Evolutionary conservation across 495 filamentous ascomycete genomes (phyloP).

Genomic region (Podospora australis): DNA sequence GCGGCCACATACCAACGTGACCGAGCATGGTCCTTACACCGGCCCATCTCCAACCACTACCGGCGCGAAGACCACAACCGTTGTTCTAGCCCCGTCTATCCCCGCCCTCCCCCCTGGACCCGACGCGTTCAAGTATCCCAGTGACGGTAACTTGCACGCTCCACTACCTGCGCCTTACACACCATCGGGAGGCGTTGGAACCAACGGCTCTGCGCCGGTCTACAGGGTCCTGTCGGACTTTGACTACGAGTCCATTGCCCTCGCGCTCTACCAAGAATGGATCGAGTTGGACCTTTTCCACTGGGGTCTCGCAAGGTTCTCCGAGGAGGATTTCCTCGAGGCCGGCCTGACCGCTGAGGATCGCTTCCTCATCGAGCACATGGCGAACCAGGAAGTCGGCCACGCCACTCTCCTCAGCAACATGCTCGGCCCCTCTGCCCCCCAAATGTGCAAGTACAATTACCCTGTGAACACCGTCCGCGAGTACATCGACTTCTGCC

Average conservation of each 20-base stretch:
- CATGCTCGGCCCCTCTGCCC: conserved; percentile 70
- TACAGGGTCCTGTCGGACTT: conserved; percentile 69
- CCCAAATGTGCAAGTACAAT: conserved; percentile 71
- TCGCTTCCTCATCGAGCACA: conserved; percentile 67
- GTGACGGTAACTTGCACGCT: conserved; percentile 59
- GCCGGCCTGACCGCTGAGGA: conserved; percentile 64
- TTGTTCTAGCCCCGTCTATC: conserved; percentile 45
- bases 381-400: conserved; percentile 80
- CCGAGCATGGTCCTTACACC: conserved; percentile 49
- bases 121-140: conserved; percentile 56
- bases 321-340: conserved; percentile 59
- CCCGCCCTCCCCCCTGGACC: conserved; percentile 40
- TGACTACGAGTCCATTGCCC: conserved; percentile 63
- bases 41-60: conserved; percentile 54
- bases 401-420: conserved; percentile 75
- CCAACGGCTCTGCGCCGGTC: conserved; percentile 68
- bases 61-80: conserved; percentile 47
- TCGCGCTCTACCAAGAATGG: conserved; percentile 76
- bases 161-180: conserved; percentile 65
- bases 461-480: conserved; percentile 72
- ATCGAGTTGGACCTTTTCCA: conserved; percentile 88
- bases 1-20: conserved; percentile 33
- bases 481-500: conserved; percentile 81
- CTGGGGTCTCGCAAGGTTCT: conserved; percentile 66
- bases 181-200: conserved; percentile 70